A percentile compares a stretch with the other conserved stretches of the same genome.
Evolutionary conservation across 2,329 filamentous ascomycete genomes (phyloP).

Genomic region (Talaromyces sp.): DNA sequence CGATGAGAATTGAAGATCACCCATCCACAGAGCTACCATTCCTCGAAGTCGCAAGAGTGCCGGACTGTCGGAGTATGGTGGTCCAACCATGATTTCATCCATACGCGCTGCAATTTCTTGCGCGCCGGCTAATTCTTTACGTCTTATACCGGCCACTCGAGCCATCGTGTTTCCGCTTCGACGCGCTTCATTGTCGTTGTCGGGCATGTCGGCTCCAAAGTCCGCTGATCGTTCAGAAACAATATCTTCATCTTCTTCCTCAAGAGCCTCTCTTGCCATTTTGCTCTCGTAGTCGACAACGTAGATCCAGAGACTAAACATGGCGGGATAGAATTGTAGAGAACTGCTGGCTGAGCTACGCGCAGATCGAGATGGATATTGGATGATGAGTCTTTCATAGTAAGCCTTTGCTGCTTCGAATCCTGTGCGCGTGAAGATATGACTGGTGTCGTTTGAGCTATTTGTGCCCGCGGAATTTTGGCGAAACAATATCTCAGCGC

Average conservation of each 20-base stretch:
- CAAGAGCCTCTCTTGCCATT: slow-evolving; percentile 41
- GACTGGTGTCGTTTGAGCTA: slow-evolving; percentile 15
- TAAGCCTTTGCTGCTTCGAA: slow-evolving; percentile 62
- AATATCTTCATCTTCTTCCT: slow-evolving; percentile 25
- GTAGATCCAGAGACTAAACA: slow-evolving; percentile 79
- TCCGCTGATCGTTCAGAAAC: slow-evolving; percentile 30
- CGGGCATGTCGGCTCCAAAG: slow-evolving; percentile 26
- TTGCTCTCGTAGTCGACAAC: slow-evolving; percentile 61
- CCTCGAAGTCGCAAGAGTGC: slow-evolving; percentile 67
- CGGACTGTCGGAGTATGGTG: slow-evolving; percentile 65
- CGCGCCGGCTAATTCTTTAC: slow-evolving; percentile 56
- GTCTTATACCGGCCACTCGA: slow-evolving; percentile 39
- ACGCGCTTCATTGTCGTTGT: slow-evolving; percentile 20
- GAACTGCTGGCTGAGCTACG: slow-evolving; percentile 60
- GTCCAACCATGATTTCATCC: slow-evolving; percentile 65
- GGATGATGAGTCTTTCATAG: slow-evolving; percentile 73
- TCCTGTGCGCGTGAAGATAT: slow-evolving; percentile 46
- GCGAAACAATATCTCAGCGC: slow-evolving; percentile 77
- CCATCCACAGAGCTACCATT: slow-evolving; percentile 71
- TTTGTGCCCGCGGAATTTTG: background rate
- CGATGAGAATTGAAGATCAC: slow-evolving; percentile 55
- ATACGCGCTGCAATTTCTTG: slow-evolving; percentile 63
- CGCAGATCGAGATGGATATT: slow-evolving; percentile 66
- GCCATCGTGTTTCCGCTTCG: slow-evolving; percentile 36
- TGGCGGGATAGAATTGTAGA: slow-evolving; percentile 73